These are phyloP conservation scores for Athelia psychrophila DNA, from an alignment of 1,284 basidiomycete genomes.

Conservation along the genomic window DNA sequence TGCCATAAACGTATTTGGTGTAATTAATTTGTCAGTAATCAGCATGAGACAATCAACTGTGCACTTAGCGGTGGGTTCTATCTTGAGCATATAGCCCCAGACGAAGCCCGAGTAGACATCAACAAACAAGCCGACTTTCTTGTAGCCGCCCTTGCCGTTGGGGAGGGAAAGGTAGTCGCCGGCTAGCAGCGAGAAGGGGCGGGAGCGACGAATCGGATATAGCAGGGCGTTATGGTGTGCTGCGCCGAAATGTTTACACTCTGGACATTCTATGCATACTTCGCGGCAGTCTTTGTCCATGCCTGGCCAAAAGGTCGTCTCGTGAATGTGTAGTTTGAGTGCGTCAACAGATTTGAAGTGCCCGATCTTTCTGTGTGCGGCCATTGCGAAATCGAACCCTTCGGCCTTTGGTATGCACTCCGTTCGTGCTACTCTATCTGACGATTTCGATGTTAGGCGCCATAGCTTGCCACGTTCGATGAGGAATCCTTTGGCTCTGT, in stretches of 20 bases:
- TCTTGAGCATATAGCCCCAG: not conserved
- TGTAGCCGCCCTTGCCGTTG: not conserved
- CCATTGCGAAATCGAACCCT: not conserved
- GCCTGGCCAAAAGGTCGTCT: not conserved
- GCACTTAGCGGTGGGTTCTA: not conserved
- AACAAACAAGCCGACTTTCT: not conserved
- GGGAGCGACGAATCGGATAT: not conserved
- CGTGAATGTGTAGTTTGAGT: not conserved
- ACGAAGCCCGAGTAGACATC: not conserved
- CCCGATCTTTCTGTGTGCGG: not conserved
- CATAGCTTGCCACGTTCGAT: not conserved
- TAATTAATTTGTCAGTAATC: not conserved
- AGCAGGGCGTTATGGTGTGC: not conserved
- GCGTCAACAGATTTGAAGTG: not conserved
- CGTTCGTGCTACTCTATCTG: not conserved
- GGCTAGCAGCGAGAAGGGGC: not conserved
- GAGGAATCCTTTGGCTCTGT: not conserved
- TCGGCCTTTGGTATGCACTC: not conserved
- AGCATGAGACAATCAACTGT: too few relatives aligned
- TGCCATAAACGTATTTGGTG: not conserved
- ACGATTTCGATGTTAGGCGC: not conserved
- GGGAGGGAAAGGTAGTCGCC: not conserved
- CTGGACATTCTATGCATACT: not conserved
- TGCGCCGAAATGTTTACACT: not conserved
- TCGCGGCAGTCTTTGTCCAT: not conserved